Base-by-base conservation (phyloP, 2,329 filamentous ascomycete genomes). In the Hirsutella thompsonii region DNA sequence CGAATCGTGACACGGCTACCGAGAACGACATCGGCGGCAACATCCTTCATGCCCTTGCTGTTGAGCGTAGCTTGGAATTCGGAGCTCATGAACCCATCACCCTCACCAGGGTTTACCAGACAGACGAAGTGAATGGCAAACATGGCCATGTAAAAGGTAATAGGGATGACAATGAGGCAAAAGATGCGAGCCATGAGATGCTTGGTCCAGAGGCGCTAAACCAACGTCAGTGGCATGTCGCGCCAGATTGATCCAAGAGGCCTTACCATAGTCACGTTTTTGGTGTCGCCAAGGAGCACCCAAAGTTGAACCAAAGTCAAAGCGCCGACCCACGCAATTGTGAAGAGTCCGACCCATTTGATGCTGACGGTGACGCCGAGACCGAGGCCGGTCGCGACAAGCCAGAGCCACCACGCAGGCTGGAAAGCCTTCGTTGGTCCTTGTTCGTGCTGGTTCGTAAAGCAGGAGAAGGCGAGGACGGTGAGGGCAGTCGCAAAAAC, bases 271-370 rank as follows among this genome's bases (percentile, higher is more conserved):
- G 87, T 86, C 39, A 96, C 88, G 41, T 81, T 89, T 64, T 79
- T 87, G 49, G 76, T 76, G 60, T 98, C 92, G 48, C 89, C 92
- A 33, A 95, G 81, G 42, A 98, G 69, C 50, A 95, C 80, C 92
- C 92, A 98, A 44, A 98, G 76, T 68, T 98, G 92, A 36, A 98
- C 61, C 36, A 90, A 62, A 30, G 92, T 98, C 64, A 98, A 75
- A 62, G 74, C 78, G 47, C 92, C 92, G 50, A 98, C 87, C 92
- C 92, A 98, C 38, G 90, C 92, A 61, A 95, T 95, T 47, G 92
- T 98, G 70, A 98, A 96, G 40, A 98, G 72, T 39, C 92, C 92
- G 56, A 98, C 92, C 92, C 92, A 98, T 69, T 98, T 98, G 55
- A 96, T 89, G 66, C 90, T 96, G 46, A 81, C 77, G 8, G 92